Base-by-base conservation (phyloP, 257 asterid genomes). In the Solanum neorickii region DNA sequence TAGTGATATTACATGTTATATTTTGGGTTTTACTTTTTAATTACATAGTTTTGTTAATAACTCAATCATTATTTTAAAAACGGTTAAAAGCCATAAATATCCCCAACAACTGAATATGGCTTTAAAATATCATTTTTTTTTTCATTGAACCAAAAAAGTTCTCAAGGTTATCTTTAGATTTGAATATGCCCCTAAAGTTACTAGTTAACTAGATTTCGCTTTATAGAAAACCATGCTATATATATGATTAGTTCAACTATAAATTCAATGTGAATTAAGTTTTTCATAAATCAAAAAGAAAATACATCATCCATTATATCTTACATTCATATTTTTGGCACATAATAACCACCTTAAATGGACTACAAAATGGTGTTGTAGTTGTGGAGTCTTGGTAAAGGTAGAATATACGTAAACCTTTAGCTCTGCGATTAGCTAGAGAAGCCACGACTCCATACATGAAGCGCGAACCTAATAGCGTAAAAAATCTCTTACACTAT, bases 351-450 rank as follows among this genome's bases (percentile, higher is more conserved):
- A 21, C 25, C 27, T 59, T 60, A 60, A 21, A 29, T 60, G 68
- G 65, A 21, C 68, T 60, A 60, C 68, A 21, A 60, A 60, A 21
- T 60, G 68, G 68, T 21, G 27, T 60, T 21, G 68, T 21, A 9
- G 68, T 0, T 1, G 4, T 6, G 25, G 66, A 59, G 25, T 59
- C 12, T 59, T 20, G 0, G 2, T 0, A 59, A 59, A 20, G 66
- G 25, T 59, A 59, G 66, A 59, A 59, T 20, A 20, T 59, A 20
- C 66, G 3, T 0, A 59, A 59, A 3, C 66, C 25, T 59, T 59
- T 59, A 20, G 25, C 35, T 4, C 35, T 33, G 35, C 1, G 35
- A 33, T 33, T 33, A 33, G 35, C 12, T 11, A 56, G 5, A 8
- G 25, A 59, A 59, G 66, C 5, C 12, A 20, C 1, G 66, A 59